Evolutionary conservation across 805 yeast species (phyloP).

Genomic region (Yamadazyma phyllophila): DNA sequence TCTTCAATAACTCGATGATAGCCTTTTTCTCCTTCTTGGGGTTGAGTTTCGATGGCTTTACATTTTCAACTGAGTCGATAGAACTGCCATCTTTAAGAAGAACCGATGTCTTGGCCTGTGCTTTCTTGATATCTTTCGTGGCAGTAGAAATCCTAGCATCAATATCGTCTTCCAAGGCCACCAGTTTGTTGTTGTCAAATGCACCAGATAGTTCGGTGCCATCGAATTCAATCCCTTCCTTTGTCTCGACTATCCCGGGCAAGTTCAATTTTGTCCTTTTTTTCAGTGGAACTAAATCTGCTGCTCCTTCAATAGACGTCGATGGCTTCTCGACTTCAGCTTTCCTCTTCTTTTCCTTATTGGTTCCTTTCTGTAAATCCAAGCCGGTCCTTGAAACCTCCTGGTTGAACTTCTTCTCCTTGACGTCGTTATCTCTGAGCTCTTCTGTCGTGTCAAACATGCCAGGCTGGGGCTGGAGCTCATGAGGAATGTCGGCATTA

Average conservation of each 20-base stretch:
- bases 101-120: conserved; percentile 12
- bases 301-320: conserved; percentile 3
- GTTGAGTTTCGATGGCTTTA: not conserved
- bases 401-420: conserved; percentile 41
- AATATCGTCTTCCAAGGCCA: conserved; percentile 16
- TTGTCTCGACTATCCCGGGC: conserved; percentile 3
- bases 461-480: conserved; percentile 66
- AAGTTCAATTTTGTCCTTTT: conserved; percentile 16
- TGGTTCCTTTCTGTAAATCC: conserved; percentile 30
- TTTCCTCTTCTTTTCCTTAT: conserved; percentile 22
- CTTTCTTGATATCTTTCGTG: conserved; percentile 30
- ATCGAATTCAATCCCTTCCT: conserved; percentile 13
- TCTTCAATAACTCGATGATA: conserved; percentile 11
- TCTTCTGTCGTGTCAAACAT: conserved; percentile 69
- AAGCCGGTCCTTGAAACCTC: conserved; percentile 47
- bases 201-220: conserved; percentile 18
- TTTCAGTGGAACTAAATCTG: conserved; percentile 12
- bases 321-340: conserved; percentile 2
- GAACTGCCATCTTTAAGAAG: not conserved
- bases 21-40: conserved; percentile 12
- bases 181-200: conserved; percentile 1
- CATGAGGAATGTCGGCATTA: conserved; percentile 79
- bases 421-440: conserved; percentile 34
- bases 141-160: conserved; percentile 35
- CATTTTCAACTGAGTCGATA: not conserved